A percentile compares a stretch with the other conserved stretches of the same genome.
These are phyloP conservation scores for Ceratorhiza oryzae-sativae DNA, from an alignment of 1,284 basidiomycete species.

Conservation along the genomic window DNA sequence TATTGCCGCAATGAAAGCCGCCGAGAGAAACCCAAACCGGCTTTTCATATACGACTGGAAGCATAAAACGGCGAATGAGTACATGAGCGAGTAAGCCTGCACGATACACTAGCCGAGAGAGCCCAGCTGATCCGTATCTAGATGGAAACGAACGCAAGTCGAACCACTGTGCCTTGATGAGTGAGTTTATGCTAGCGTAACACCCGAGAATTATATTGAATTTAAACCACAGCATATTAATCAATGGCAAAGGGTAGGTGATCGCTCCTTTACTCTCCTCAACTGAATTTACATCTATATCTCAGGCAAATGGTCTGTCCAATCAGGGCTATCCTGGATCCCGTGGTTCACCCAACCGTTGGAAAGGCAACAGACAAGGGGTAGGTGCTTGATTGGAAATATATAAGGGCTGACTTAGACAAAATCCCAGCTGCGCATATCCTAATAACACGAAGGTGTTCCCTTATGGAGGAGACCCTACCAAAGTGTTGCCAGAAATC, in stretches of 20 bases:
- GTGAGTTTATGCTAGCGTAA: neutral
- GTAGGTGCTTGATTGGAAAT: neutral
- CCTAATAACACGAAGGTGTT: slow-evolving; percentile 31
- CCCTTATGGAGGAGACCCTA: slow-evolving; percentile 10
- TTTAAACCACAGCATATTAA: neutral
- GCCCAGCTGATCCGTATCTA: neutral
- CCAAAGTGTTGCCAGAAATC: neutral
- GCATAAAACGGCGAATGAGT: slow-evolving; percentile 34
- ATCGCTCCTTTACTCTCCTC: neutral
- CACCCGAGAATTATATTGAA: too few relatives aligned
- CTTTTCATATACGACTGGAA: slow-evolving; percentile 38
- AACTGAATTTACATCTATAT: neutral
- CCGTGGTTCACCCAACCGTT: slow-evolving; percentile 17
- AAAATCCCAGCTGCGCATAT: slow-evolving; percentile 4
- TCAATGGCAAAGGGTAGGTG: slow-evolving; percentile 40
- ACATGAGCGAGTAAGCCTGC: slow-evolving; percentile 14
- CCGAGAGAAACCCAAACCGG: slow-evolving; percentile 35
- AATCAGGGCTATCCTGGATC: slow-evolving; percentile 19
- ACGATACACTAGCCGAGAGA: neutral
- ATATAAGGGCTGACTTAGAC: neutral
- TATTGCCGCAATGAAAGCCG: slow-evolving; percentile 37
- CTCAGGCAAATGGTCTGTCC: slow-evolving; percentile 36
- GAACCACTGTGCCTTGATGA: slow-evolving; percentile 39
- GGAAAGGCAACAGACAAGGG: slow-evolving; percentile 34
- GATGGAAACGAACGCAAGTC: slow-evolving; percentile 33